Conservation (phyloP, 257 asterid species). For the Anisodus tanguticus region DNA sequence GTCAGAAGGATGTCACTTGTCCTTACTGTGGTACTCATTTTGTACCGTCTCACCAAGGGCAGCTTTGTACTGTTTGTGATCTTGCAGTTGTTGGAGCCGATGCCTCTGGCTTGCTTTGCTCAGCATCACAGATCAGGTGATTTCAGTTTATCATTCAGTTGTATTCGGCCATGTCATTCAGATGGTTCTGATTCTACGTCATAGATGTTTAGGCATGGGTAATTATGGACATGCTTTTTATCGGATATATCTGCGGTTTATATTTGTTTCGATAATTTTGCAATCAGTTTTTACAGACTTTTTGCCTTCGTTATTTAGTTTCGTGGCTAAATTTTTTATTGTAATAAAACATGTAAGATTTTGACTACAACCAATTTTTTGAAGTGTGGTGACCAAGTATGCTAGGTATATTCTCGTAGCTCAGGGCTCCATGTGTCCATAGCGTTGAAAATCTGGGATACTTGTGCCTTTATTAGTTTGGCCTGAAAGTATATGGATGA, state of each 20-base stretch:
- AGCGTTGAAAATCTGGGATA: neutral
- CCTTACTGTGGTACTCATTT: constrained; percentile 77
- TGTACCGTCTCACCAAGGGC: constrained; percentile 65
- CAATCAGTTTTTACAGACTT: constrained; percentile 20
- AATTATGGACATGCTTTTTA: constrained; percentile 28
- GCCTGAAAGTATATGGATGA: neutral
- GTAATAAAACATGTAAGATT: constrained; percentile 24
- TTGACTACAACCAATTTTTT: constrained; percentile 1
- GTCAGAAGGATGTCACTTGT: constrained; percentile 78
- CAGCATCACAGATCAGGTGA: constrained; percentile 79
- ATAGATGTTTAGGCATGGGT: constrained; percentile 15
- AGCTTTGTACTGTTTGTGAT: constrained; percentile 71
- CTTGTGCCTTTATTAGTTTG: neutral
- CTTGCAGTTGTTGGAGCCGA: constrained; percentile 80
- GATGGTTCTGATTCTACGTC: constrained; percentile 27
- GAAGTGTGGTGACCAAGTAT: constrained; percentile 1
- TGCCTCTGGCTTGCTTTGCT: constrained; percentile 87
- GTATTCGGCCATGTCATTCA: constrained; percentile 16
- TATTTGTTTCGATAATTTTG: constrained; percentile 27
- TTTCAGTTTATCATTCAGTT: constrained; percentile 25
- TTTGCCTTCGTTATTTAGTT: neutral
- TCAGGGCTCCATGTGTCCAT: neutral
- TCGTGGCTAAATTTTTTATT: constrained; percentile 14
- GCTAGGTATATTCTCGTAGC: neutral
- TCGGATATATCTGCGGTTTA: constrained; percentile 31